A percentile compares a stretch with the other conserved stretches of the same genome.
Evolutionary conservation across 192 early-diverging fungal species (phyloP).

Genomic region (Coemansia sp.): DNA sequence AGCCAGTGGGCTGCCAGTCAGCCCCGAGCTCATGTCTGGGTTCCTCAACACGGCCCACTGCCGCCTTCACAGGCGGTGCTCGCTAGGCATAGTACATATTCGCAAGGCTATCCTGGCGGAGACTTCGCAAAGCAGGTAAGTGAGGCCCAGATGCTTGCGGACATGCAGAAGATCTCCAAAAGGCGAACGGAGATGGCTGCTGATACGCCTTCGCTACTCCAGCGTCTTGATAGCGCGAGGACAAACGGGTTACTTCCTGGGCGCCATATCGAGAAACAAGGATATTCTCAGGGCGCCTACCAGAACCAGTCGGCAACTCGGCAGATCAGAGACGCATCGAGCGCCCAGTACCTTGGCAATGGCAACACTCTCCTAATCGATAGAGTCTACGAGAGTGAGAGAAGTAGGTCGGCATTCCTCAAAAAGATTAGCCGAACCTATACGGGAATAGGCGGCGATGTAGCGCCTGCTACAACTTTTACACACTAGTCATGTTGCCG

Average conservation of each 20-base stretch:
- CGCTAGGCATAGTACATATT: neutral
- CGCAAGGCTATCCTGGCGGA: neutral
- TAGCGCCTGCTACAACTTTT: constrained; percentile 34
- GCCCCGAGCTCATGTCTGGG: neutral
- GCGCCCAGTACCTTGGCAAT: constrained; percentile 37
- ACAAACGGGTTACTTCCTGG: constrained; percentile 31
- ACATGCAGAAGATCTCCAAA: constrained; percentile 17
- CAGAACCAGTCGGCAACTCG: constrained; percentile 26
- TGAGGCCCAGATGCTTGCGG: constrained; percentile 5
- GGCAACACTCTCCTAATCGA: constrained; percentile 49
- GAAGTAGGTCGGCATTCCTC: constrained; percentile 31
- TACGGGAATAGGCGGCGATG: constrained; percentile 37
- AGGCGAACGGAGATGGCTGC: constrained; percentile 42
- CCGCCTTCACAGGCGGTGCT: neutral
- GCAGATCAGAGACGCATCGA: constrained; percentile 17
- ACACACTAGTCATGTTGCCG: constrained; percentile 12
- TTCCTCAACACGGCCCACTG: neutral
- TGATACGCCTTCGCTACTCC: constrained; percentile 38
- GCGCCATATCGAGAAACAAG: constrained; percentile 20
- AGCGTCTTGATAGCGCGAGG: constrained; percentile 41
- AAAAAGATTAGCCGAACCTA: constrained; percentile 42
- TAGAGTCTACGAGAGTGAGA: constrained; percentile 44
- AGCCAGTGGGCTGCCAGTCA: neutral
- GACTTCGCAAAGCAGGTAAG: neutral
- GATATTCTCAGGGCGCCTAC: constrained; percentile 42